Evolutionary conservation across 2,329 filamentous ascomycete genomes (phyloP), one percentile per base, ranked within the genome.

Genomic region (Hypoxylon sp.): DNA sequence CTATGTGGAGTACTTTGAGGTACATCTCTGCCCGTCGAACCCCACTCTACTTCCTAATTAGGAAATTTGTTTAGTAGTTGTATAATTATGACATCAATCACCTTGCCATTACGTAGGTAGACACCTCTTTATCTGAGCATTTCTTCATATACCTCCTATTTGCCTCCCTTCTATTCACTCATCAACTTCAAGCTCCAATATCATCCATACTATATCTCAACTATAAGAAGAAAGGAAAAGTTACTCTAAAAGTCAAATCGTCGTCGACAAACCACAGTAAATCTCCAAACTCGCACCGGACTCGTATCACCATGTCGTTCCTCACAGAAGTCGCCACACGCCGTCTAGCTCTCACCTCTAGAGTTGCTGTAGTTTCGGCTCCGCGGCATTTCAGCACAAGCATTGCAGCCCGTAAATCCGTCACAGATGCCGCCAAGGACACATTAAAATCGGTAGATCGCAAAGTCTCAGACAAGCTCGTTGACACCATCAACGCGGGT

Each of bases 401-500:
- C 55, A 68, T 82, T 9, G 76, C 77, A 1, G 71, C 78, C 7
- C 81, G 81, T 50, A 89, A 88, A 80, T 80, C 82, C 9, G 80
- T 83, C 2, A 80, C 84, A 56, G 86, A 90, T 62, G 72, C 82
- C 0, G 84, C 86, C 72, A 91, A 90, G 79, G 87, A 90, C 67
- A 83, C 83, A 2, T 78, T 87, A 63, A 89, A 90, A 79, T 80
- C 79, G 5, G 86, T 89, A 5, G 87, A 91, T 79, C 83, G 87
- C 30, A 83, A 80, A 53, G 86, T 91, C 45, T 85, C 85, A 65
- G 85, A 89, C 75, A 90, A 88, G 75, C 75, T 91, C 17, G 85
- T 90, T 28, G 86, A 87, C 41, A 87, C 87, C 14, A 88, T 91
- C 75, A 82, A 91, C 71, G 80, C 82, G 50, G 84, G 85, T 52